Evolutionary conservation across 805 yeast species (phyloP).

Genomic region (Diddensiella santjacobensis): DNA sequence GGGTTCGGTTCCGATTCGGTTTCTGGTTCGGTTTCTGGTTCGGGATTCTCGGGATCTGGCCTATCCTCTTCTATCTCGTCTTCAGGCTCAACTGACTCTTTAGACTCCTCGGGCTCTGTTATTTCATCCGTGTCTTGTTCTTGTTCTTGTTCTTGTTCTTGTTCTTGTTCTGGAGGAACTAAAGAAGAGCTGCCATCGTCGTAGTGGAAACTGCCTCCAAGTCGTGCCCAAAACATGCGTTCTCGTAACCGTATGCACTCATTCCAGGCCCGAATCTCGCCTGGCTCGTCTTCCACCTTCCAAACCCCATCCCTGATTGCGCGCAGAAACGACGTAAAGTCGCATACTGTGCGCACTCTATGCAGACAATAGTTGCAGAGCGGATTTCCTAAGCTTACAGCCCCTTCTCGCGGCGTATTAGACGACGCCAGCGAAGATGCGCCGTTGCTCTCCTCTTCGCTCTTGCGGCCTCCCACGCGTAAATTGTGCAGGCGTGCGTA

Average conservation of each 20-base stretch:
- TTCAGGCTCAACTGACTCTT: not conserved
- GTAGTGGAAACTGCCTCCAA: conserved; percentile 45
- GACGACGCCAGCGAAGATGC: not conserved
- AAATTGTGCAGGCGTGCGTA: conserved; percentile 75
- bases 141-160: not conserved
- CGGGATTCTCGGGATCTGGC: not conserved
- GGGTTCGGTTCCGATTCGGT: not conserved
- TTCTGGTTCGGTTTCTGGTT: not conserved
- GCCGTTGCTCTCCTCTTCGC: conserved; percentile 21
- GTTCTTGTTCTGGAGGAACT: not conserved
- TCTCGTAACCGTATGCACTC: conserved; percentile 61
- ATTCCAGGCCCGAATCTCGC: conserved; percentile 53
- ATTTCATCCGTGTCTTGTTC: not conserved
- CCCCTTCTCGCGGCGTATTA: conserved; percentile 2
- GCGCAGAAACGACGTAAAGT: conserved; percentile 72
- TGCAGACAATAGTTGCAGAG: conserved; percentile 79
- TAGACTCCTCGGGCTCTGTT: not conserved
- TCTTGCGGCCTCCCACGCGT: conserved; percentile 37
- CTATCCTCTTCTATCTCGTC: not conserved
- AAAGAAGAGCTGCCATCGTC: not conserved
- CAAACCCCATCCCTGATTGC: conserved; percentile 57
- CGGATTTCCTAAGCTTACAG: conserved; percentile 47
- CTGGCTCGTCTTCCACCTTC: conserved; percentile 46
- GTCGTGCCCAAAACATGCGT: conserved; percentile 76
- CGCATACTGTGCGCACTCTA: conserved; percentile 77